Base-by-base conservation (phyloP, 352 stramenopile genomes). In the Globisporangium spiculum region DNA sequence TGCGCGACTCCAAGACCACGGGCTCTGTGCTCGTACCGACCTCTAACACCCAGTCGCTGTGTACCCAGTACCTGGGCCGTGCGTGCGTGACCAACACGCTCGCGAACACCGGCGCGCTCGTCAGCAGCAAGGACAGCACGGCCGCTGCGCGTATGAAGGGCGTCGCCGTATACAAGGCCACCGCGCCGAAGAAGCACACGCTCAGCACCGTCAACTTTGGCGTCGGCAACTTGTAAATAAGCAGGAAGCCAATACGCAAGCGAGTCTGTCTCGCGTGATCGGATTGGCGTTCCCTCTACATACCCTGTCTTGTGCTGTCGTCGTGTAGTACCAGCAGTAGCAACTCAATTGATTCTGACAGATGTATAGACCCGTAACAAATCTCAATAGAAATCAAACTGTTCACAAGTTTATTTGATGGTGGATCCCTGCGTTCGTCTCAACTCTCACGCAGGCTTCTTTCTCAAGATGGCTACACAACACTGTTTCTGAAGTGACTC, bases 21-120 rank as follows among this genome's bases (percentile, higher is more conserved):
- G 71, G 71, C 14, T n/a, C 46, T 4, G 41, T 77, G 36, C 65
- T 77, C 30, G 66, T 70, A 27, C 63, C 63, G 1, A 57, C 32
- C 24, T 20, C 41, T 2, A 60, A 20, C 18, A 74, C 68, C 50
- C 52, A 66, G 55, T 59, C 53, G 20, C 56, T 61, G 24, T 70
- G 65, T 46, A 52, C 46, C 14, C 44, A 46, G 26, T 41, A 59
- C 34, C 24, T 70, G 8, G 57, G 65, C 9, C 65, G 65, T 57
- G 63, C 63, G 18, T 70, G 65, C 22, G 58, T 61, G 16, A 16
- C 54, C 16, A 63, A 63, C 36, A 34, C 41, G 10, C n/a, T 63
- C 12, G n/a, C 22, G 9, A 63, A 63, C 58, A 53, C 34, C 5
- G 58, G 58, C 34, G 24, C 30, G 58, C 36, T 63, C 58, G 30